Evolutionary conservation across 106 monocot species (phyloP).

Genomic region (Dioscorea zingiberensis): DNA sequence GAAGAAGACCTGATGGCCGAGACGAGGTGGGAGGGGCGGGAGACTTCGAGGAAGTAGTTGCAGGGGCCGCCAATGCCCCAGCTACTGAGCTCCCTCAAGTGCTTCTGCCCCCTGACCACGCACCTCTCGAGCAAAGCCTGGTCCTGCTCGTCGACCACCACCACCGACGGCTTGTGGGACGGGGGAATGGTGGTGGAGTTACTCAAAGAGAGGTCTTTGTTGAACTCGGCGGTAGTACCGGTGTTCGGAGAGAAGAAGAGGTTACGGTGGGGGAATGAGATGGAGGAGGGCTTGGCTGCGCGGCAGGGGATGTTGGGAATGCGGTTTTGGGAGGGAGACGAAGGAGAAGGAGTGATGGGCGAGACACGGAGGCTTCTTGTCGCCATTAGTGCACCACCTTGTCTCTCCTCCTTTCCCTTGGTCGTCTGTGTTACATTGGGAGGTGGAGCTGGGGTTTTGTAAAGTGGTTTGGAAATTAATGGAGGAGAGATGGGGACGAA

Average conservation of each 20-base stretch:
- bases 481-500: too few relatives aligned
- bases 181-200: not conserved
- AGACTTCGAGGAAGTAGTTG: slow-evolving; percentile 26
- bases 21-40: slow-evolving; percentile 14
- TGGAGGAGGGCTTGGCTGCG: not conserved
- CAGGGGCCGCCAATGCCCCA: slow-evolving; percentile 40
- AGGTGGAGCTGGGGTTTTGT: too few relatives aligned
- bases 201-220: slow-evolving; percentile 3
- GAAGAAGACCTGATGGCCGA: slow-evolving; percentile 16
- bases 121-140: slow-evolving; percentile 1
- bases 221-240: not conserved
- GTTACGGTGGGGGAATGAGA: not conserved
- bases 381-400: too few relatives aligned
- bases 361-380: too few relatives aligned
- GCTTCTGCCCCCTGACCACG: slow-evolving; percentile 12
- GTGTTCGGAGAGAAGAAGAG: slow-evolving; percentile 3
- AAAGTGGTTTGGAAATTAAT: too few relatives aligned
- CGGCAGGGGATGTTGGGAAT: not conserved
- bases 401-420: too few relatives aligned
- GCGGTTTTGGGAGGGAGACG: too few relatives aligned
- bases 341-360: too few relatives aligned
- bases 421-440: too few relatives aligned
- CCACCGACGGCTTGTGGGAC: not conserved
- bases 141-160: not conserved
- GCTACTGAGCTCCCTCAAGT: slow-evolving; percentile 24